Base-by-base conservation (phyloP, 2,329 filamentous ascomycete genomes). In the Clonostachys rosea region DNA sequence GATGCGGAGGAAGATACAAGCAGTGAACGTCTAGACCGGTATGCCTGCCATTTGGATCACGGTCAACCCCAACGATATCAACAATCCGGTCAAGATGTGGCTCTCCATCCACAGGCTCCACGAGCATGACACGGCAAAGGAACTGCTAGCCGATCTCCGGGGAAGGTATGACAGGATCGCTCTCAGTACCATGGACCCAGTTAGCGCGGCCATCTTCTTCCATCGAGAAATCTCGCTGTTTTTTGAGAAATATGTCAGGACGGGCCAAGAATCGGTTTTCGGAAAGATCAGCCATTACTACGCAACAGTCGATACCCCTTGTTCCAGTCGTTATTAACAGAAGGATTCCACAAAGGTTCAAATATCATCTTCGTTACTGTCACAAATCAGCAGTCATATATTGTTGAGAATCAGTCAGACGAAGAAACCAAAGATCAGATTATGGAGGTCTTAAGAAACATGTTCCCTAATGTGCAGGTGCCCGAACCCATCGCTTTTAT, bases 251-350 rank as follows among this genome's bases (percentile, higher is more conserved):
- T 37, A 37, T 9, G 35, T 10, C 16, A 37, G 8, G 8, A 10
- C 16, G 5, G 35, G 35, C 13, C 5, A 37, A 9, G 35, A 37
- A 6, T 37, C 35, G 35, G 35, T 45, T 5, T 45, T 48, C 17
- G 47, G 47, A 18, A 36, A 30, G 10, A 24, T 48, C n/a, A 48
- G 47, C 36, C 42, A 44, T 3, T 48, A 48, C 17, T 48, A 40
- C 14, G 43, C 34, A 13, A 35, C 43, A 13, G 43, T 45, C 4
- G 43, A 45, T 13, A 45, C 43, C 10, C 18, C 18, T 18, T 18
- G 18, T 18, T 18, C 18, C 18, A 18, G 18, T 18, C 18, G 18
- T 18, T 18, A 18, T 18, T 18, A 18, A 18, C 18, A 18, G 18
- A 18, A 18, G 18, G 18, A 18, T 18, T 18, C 18, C 18, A 18